These are phyloP conservation scores for Neospora caninum DNA, from an alignment of 169 alveolate genomes.

Conservation along the genomic window DNA sequence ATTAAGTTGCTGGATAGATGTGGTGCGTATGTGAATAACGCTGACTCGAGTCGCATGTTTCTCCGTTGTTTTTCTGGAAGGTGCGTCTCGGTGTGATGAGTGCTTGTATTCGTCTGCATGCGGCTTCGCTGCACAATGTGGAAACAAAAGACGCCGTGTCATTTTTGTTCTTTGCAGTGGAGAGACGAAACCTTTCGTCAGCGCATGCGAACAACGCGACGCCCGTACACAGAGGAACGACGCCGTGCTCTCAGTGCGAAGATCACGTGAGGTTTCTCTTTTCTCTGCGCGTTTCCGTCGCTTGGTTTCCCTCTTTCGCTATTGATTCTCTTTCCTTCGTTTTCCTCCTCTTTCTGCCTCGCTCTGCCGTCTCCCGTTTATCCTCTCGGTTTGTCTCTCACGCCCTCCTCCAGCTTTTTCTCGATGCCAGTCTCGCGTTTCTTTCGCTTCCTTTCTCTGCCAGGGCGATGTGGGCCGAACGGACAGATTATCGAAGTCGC, in stretches of 20 bases:
- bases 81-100: too few species aligned
- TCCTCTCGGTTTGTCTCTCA: too few species aligned
- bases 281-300: too few species aligned
- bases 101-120: too few species aligned
- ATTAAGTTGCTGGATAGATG: too few species aligned
- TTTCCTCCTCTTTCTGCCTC: background rate
- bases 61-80: too few species aligned
- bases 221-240: background rate
- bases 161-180: background rate
- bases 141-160: too few species aligned
- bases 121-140: too few species aligned
- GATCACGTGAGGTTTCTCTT: background rate
- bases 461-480: background rate
- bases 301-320: background rate
- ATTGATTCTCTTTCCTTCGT: background rate
- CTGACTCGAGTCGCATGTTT: too few species aligned
- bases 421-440: background rate
- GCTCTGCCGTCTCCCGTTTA: background rate
- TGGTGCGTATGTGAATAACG: too few species aligned
- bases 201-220: background rate
- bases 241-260: conserved; percentile 19
- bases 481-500: background rate
- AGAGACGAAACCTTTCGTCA: background rate
- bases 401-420: too few species aligned
- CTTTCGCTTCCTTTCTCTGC: background rate